phyloP scores from a whole-genome alignment of 1,139 yeast species.

The Pichia inconspicua region DNA sequence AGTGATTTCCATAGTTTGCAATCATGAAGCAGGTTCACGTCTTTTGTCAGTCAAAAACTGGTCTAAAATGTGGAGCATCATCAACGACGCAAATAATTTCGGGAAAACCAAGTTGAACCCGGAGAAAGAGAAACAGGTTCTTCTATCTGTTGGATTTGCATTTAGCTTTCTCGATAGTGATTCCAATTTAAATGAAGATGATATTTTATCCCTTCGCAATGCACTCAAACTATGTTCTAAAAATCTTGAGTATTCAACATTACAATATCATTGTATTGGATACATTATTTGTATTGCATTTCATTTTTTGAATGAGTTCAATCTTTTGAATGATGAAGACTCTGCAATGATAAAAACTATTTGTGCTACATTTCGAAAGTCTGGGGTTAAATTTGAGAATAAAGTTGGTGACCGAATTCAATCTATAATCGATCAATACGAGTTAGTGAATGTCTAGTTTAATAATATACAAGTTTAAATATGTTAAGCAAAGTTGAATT shows the following conservation, averaged over 20 bases:
- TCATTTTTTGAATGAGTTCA: conserved; percentile 1
- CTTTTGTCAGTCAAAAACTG: neutral
- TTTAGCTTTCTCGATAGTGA: conserved; percentile 3
- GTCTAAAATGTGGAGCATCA: conserved; percentile 1
- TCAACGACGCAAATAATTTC: neutral
- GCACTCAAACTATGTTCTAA: neutral
- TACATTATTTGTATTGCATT: conserved; percentile 7
- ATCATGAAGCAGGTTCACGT: neutral
- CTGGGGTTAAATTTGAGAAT: neutral
- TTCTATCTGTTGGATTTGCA: conserved; percentile 10
- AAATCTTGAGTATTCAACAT: neutral
- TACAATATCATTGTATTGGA: conserved; percentile 4
- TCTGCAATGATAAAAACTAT: neutral
- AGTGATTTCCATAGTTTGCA: neutral
- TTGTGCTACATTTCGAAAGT: neutral
- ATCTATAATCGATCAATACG: neutral
- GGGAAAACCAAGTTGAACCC: neutral
- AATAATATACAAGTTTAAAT: neutral
- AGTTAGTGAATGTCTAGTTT: neutral
- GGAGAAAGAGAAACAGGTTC: neutral
- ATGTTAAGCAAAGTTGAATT: conserved; percentile 52
- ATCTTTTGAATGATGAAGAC: neutral
- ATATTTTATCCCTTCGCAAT: neutral
- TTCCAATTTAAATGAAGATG: neutral
- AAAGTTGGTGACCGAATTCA: neutral